A percentile compares a stretch with the other conserved stretches of the same genome.
Evolutionary conservation across 129 eudicot species (phyloP).

Genomic region (Flaveria brownii): DNA sequence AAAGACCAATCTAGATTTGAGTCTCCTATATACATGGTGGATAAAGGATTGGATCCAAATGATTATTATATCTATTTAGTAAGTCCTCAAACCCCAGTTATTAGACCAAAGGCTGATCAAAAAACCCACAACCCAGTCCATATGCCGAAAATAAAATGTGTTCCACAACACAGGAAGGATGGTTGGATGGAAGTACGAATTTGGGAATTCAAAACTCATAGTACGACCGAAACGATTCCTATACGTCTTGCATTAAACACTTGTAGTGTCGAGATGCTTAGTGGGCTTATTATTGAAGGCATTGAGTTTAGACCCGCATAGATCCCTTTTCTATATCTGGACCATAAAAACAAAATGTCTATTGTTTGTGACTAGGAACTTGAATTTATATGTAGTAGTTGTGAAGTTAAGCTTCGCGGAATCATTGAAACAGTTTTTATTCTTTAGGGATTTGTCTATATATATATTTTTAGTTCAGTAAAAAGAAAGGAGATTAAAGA

Average conservation of each 20-base stretch:
- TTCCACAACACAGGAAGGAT: constrained; percentile 22
- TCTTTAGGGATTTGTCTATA: too few relatives aligned
- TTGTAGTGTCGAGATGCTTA: background rate
- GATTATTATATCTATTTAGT: background rate
- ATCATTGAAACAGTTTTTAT: too few relatives aligned
- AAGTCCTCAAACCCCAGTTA: constrained; percentile 17
- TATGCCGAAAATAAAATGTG: background rate
- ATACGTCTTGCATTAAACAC: background rate
- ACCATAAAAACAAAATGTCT: too few relatives aligned
- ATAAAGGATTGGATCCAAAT: too few relatives aligned
- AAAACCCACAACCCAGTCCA: constrained; percentile 2
- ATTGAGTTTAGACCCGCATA: constrained; percentile 15
- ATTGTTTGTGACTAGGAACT: too few relatives aligned
- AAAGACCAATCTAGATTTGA: too few relatives aligned
- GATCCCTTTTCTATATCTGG: background rate
- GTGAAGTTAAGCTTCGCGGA: background rate
- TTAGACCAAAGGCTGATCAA: constrained; percentile 10
- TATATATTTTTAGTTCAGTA: too few relatives aligned
- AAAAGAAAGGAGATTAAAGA: too few relatives aligned
- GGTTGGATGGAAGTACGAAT: constrained; percentile 28
- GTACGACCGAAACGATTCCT: background rate
- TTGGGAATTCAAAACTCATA: background rate
- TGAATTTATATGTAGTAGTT: background rate
- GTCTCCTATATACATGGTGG: background rate
- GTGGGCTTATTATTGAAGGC: constrained; percentile 1